Evolutionary conservation across 75 land plant genomes (phyloP), one percentile per base, ranked within the genome.

Genomic region (Cupressus sempervirens): DNA sequence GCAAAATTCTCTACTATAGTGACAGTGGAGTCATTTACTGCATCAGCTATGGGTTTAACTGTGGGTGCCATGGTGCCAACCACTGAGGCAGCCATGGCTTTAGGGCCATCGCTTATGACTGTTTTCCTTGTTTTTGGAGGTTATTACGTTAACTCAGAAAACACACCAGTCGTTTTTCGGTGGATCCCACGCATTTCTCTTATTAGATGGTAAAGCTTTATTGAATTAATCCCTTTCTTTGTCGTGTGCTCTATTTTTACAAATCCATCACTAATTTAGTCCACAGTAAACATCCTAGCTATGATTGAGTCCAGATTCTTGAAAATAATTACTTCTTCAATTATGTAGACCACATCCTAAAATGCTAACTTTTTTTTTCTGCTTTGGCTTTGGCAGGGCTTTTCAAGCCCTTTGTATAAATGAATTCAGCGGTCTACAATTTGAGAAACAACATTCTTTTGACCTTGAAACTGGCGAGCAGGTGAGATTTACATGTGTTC

Each of bases 71-170:
- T 98, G 88, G 99, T 87, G 74, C 99, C 99, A 67, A 94, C 95
- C 45, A 91, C 97, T 20, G 99, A 98, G 88, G 99, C 99, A 80
- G 99, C 99, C 58, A 92, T 95, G 96, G 99, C 99, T 30, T 84
- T 98, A 41, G 99, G 99, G 14, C 99, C 99, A 32, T 95, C 99
- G 18, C 91, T 98, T 58, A 98, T 98, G 99, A 98, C 99, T 76
- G 97, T 98, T 52, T 96, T 98, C 86, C 91, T 98, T 80, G 99
- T 98, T 30, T 98, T 98, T 88, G 99, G 99, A 58, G 99, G 99
- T 84, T 98, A 98, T 89, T 98, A 98, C 88, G 94, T 98, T 75
- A 98, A 98, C 89, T 86, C 96, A 16, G 99, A 96, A 36, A 98
- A 98, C 82, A 93, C 99, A 15, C 99, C 99, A 43, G 82, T 91